These are phyloP conservation scores for Phytopythium mirpurense DNA, from an alignment of 352 stramenopile genomes.

Conservation along the genomic window DNA sequence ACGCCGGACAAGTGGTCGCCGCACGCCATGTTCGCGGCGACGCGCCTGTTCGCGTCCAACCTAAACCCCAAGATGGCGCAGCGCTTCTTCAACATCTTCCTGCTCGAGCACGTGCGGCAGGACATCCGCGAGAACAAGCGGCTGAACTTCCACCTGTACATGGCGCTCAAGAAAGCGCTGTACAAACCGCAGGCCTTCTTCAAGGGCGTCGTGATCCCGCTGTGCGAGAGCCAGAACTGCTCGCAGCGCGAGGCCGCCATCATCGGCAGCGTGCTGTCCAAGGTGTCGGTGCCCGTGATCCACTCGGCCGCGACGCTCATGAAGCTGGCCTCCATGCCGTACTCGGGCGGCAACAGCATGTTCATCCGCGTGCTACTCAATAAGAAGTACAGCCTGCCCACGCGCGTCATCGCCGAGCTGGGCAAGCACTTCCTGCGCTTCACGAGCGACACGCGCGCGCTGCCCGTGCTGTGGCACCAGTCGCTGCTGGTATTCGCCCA, in stretches of 20 bases:
- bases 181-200: constrained; percentile 99
- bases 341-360: constrained; percentile 96
- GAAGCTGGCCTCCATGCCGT: constrained; percentile 96
- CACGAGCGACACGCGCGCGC: constrained; percentile 69
- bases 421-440: constrained; percentile 96
- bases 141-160: constrained; percentile 99
- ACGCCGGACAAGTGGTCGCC: constrained; percentile 97
- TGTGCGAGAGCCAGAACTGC: constrained; percentile 93
- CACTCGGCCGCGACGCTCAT: constrained; percentile 99
- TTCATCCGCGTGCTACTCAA: constrained; percentile 99
- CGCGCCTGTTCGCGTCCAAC: constrained; percentile 98
- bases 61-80: constrained; percentile 99
- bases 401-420: constrained; percentile 94
- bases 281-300: constrained; percentile 98
- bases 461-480: constrained; percentile 99
- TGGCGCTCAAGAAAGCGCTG: constrained; percentile 97
- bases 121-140: constrained; percentile 98
- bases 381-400: constrained; percentile 99
- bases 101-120: constrained; percentile 95
- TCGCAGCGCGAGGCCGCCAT: constrained; percentile 97
- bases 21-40: constrained; percentile 97
- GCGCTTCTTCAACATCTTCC: constrained; percentile 98
- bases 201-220: constrained; percentile 98
- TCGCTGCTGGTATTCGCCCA: constrained; percentile 97
- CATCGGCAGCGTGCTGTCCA: constrained; percentile 95